Conservation (phyloP, 2,329 filamentous ascomycete species). For the Hymenoscyphus salicellus region DNA sequence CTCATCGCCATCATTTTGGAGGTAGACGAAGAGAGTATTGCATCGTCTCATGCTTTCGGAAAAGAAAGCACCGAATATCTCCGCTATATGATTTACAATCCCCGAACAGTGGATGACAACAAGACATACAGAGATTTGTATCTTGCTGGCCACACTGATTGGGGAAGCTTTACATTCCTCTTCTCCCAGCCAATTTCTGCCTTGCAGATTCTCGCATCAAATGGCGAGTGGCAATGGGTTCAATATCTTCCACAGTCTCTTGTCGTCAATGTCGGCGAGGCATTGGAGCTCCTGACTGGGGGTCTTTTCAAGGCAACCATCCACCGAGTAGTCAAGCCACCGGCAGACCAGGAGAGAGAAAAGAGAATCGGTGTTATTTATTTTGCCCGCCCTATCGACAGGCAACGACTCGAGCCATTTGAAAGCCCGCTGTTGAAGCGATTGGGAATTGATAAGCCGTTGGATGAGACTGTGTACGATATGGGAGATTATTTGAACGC, state of each 20-base stretch:
- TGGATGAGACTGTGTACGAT: slow-evolving; percentile 32
- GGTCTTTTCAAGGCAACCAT: slow-evolving; percentile 37
- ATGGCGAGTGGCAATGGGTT: slow-evolving; percentile 40
- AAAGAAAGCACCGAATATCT: slow-evolving; percentile 40
- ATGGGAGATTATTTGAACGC: slow-evolving; percentile 35
- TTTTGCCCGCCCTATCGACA: slow-evolving; percentile 40
- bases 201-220: slow-evolving; percentile 39
- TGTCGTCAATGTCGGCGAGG: slow-evolving; percentile 41
- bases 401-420: slow-evolving; percentile 39
- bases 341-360: slow-evolving; percentile 38
- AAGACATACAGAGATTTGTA: slow-evolving; percentile 40
- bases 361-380: slow-evolving; percentile 41
- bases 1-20: slow-evolving; percentile 41
- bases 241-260: slow-evolving; percentile 39
- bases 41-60: slow-evolving; percentile 38
- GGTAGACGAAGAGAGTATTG: slow-evolving; percentile 39
- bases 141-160: slow-evolving; percentile 43
- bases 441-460: slow-evolving; percentile 33
- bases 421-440: slow-evolving; percentile 40
- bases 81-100: slow-evolving; percentile 41
- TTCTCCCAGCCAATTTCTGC: slow-evolving; percentile 42
- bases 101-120: slow-evolving; percentile 38
- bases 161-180: slow-evolving; percentile 41
- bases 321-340: slow-evolving; percentile 35
- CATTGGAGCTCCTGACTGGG: slow-evolving; percentile 34